Evolutionary conservation across 306 rosid species (phyloP), one percentile per base, ranked within the genome.

Genomic region (Corylus americana): DNA sequence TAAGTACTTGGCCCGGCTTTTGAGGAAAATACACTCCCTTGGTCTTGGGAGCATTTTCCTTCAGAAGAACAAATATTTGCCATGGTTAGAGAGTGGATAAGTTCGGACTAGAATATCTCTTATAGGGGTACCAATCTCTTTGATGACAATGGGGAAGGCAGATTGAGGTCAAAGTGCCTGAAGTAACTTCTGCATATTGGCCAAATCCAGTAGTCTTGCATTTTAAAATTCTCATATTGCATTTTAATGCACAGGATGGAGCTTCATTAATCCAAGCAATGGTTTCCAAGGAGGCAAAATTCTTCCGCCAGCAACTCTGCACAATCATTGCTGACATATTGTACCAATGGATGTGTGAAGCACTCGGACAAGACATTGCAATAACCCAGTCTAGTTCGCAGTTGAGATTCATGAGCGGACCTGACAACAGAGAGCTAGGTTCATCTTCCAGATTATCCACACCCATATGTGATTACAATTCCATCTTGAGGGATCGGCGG

Each of bases 271-370:
- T 89, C 84, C 89, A 77, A 88, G 97, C 94, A 71, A 53, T 87
- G 88, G 87, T 93, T 72, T 93, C 98, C 4, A 89, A 90, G 86
- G 94, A 91, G 80, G 96, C 93, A 69, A 89, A 83, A 79, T 63
- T 71, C 62, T 87, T 86, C 80, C 94, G 97, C 47, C 83, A 88
- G 79, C 92, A 93, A 75, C 79, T 91, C 77, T 82, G 91, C 87
- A 73, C 83, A 72, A 74, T 89, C 61, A 79, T 93, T 57, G 92
- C 95, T 11, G 93, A 90, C 78, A 79, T 85, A 61, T 55, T 93
- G 31, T 85, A 78, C 92, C 91, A 83, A 83, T 83, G 92, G 95
- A 87, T 88, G 78, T 67, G 78, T n/a, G 78, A 84, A 80, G 76
- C 82, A 42, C 80, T 87, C 73, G 90, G 91, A 67, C 79, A 83